These are phyloP conservation scores for Pythium dissotocum DNA, from an alignment of 352 stramenopile genomes.

Conservation along the genomic window DNA sequence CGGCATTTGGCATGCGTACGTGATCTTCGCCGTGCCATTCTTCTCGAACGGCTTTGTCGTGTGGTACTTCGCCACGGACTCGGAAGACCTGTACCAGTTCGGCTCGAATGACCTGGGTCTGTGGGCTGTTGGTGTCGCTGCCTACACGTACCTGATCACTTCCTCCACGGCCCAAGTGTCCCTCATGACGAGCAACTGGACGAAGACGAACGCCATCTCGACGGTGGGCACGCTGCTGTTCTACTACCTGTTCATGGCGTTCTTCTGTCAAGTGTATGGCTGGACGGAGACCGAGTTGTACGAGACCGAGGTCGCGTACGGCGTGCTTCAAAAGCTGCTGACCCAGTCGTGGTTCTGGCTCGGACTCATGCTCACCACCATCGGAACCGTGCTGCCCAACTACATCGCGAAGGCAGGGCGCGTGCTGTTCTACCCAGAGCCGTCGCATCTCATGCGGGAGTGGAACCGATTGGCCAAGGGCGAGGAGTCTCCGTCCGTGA, in stretches of 20 bases:
- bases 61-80: slow-evolving; percentile 74
- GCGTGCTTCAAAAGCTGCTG: slow-evolving; percentile 63
- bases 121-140: slow-evolving; percentile 77
- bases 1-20: slow-evolving; percentile 86
- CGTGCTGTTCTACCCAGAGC: slow-evolving; percentile 88
- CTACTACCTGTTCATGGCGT: slow-evolving; percentile 84
- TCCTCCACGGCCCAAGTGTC: slow-evolving; percentile 83
- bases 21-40: slow-evolving; percentile 84
- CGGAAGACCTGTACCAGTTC: slow-evolving; percentile 53
- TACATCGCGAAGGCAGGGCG: slow-evolving; percentile 86
- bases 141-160: slow-evolving; percentile 87
- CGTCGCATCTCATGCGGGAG: slow-evolving; percentile 88
- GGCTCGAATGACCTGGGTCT: slow-evolving; percentile 72
- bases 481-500: slow-evolving; percentile 52
- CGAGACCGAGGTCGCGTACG: slow-evolving; percentile 74
- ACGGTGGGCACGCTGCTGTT: slow-evolving; percentile 84
- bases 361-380: slow-evolving; percentile 57
- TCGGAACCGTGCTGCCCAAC: slow-evolving; percentile 73
- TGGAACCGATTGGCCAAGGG: slow-evolving; percentile 87
- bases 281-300: slow-evolving; percentile 79
- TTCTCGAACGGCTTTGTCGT: slow-evolving; percentile 83
- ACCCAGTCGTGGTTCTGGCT: slow-evolving; percentile 85
- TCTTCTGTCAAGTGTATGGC: slow-evolving; percentile 80
- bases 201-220: slow-evolving; percentile 61
- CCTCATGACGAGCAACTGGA: slow-evolving; percentile 91